Base-by-base conservation (phyloP, 257 asterid genomes). In the Primulina tabacum region DNA sequence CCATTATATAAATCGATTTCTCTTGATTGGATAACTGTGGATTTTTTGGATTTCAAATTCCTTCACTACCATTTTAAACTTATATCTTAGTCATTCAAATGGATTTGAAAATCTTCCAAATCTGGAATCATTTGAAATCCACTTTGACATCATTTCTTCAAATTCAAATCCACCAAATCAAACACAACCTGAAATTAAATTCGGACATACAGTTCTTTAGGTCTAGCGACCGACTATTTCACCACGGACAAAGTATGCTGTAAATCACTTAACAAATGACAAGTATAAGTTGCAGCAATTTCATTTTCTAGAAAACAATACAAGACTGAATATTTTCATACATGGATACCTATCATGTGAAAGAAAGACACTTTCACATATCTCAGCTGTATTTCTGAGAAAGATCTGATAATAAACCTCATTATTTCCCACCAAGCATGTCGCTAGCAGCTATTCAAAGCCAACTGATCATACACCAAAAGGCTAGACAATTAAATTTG, bases 361-460 rank as follows among this genome's bases (percentile, higher is more conserved):
- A 35, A 53, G 50, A 33, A 35, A 17, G 29, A 50, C 56, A 57
- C 32, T 70, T 60, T 52, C 65, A 30, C 14, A 37, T 58, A 58
- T 40, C 18, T 53, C 74, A 8, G 6, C 34, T 6, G 4, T 21
- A 40, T 55, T 55, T 56, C 57, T 57, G 4, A 47, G 37, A 68
- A 38, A 12, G 16, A 24, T 26, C 53, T 20, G 59, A 56, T 11
- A 66, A 32, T 60, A 18, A 34, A 61, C 71, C 62, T 70, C 71
- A 76, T 9, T 21, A 28, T 55, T 20, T 55, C 56, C 38, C 43
- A 21, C 32, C n/a, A 66, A 35, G 60, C 47, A 60, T n/a, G 60
- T 24, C 9, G 69, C 14, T 35, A 32, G 37, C 71, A 73, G 55
- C 73, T 79, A 50, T 56, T 62, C 71, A 61, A 47, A 65, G 28